A percentile compares a stretch with the other conserved stretches of the same genome.
phyloP scores from a whole-genome alignment of 768 basidiomycete genomes.

The Suillus subaureus region DNA sequence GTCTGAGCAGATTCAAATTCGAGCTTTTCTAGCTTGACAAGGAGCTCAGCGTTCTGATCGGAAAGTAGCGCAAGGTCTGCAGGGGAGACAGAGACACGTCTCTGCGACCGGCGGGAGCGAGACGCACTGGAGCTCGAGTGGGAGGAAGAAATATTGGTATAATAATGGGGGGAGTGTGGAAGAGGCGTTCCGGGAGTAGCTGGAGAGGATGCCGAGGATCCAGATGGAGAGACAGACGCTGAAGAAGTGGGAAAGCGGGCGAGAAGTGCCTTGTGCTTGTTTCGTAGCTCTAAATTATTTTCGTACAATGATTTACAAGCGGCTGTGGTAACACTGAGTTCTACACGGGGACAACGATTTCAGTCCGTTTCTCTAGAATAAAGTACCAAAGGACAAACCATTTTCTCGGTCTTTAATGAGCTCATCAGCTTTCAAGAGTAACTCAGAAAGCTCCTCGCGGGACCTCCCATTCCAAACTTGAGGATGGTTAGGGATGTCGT shows the following conservation, averaged over 20 bases:
- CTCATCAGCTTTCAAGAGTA: conserved; percentile 72
- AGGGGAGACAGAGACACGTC: conserved; percentile 64
- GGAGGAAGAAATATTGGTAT: conserved; percentile 30
- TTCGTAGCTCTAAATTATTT: conserved; percentile 67
- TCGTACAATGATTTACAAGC: conserved; percentile 72
- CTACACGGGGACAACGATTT: conserved; percentile 37
- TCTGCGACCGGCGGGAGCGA: conserved; percentile 27
- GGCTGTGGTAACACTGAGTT: conserved; percentile 68
- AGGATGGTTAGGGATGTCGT: conserved; percentile 19
- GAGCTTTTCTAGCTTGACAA: conserved; percentile 73
- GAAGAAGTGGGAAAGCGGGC: conserved; percentile 59
- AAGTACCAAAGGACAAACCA: conserved; percentile 48
- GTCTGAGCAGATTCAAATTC: conserved; percentile 68
- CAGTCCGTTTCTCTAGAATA: conserved; percentile 2
- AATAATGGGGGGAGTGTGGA: conserved; percentile 37
- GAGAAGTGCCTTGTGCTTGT: conserved; percentile 71
- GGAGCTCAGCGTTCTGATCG: conserved; percentile 83
- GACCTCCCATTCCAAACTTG: conserved; percentile 66
- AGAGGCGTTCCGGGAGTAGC: conserved; percentile 28
- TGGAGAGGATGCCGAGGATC: conserved; percentile 25
- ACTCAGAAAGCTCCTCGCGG: conserved; percentile 69
- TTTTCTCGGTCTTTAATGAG: conserved; percentile 78
- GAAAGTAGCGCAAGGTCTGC: conserved; percentile 70
- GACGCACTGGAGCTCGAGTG: conserved; percentile 21
- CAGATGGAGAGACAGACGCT: conserved; percentile 33